These are phyloP conservation scores for Phlebiopsis flavidoalba DNA, from an alignment of 768 basidiomycete species.

Conservation along the genomic window DNA sequence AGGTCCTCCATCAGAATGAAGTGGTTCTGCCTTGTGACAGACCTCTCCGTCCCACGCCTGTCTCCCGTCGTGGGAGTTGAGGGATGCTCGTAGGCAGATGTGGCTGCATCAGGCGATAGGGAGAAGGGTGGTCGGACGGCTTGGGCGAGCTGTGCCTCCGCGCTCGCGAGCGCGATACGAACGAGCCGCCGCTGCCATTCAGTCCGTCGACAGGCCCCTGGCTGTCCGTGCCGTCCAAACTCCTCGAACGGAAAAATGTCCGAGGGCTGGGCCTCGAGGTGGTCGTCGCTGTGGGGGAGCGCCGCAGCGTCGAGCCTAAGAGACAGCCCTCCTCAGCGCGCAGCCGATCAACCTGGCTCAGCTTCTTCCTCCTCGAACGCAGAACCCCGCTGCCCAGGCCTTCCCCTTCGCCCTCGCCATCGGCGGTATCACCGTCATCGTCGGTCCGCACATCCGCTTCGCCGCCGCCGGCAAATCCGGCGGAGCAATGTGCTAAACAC, in stretches of 20 bases:
- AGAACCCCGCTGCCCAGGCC: conserved; percentile 9
- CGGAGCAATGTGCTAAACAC: conserved; percentile 88
- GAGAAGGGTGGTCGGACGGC: not conserved
- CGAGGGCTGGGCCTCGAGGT: conserved; percentile 31
- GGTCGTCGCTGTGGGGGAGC: conserved; percentile 62
- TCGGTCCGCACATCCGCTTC: conserved; percentile 17
- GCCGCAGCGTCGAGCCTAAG: conserved; percentile 41
- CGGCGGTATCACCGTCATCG: conserved; percentile 35
- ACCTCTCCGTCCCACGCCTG: conserved; percentile 13
- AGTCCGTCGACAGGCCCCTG: conserved; percentile 8
- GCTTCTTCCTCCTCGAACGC: conserved; percentile 34
- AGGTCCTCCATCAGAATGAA: conserved; percentile 99
- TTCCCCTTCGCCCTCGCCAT: conserved; percentile 32
- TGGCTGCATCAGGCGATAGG: conserved; percentile 12
- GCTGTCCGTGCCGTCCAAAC: not conserved
- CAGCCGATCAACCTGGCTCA: conserved; percentile 35
- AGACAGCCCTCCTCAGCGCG: conserved; percentile 36
- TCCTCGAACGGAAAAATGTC: conserved; percentile 29
- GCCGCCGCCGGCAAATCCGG: conserved; percentile 53
- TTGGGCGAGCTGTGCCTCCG: conserved; percentile 7
- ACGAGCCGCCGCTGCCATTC: conserved; percentile 15
- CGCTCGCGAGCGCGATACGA: conserved; percentile 3
- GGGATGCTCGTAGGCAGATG: conserved; percentile 14
- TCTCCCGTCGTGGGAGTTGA: not conserved
- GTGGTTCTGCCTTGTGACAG: conserved; percentile 82